phyloP scores from a whole-genome alignment of 495 filamentous ascomycete species.

The Jackrogersella multiformis region DNA sequence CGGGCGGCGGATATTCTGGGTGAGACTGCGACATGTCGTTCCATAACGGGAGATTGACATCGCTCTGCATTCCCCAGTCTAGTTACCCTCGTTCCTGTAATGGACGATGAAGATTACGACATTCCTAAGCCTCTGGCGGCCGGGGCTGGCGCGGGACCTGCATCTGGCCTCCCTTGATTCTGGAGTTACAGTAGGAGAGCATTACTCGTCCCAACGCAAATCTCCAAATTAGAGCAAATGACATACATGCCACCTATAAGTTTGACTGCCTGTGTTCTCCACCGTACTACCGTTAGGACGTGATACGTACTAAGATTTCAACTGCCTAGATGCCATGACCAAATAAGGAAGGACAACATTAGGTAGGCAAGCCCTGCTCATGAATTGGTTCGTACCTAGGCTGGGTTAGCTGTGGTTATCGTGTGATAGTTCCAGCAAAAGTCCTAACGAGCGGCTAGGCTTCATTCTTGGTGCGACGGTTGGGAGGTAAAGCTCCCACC shows the following conservation, averaged over 20 bases:
- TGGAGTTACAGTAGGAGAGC: background rate
- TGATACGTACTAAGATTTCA: background rate
- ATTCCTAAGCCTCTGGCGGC: conserved; percentile 29
- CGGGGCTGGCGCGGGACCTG: conserved; percentile 23
- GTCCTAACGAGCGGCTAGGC: background rate
- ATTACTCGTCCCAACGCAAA: background rate
- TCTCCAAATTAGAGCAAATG: background rate
- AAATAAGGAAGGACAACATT: background rate
- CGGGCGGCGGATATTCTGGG: conserved; percentile 25
- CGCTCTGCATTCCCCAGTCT: conserved; percentile 34
- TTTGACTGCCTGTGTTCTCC: background rate
- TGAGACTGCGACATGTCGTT: conserved; percentile 39
- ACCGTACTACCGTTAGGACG: background rate
- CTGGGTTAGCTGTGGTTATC: background rate
- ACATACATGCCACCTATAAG: conserved; percentile 15
- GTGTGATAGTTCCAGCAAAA: background rate
- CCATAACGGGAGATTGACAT: conserved; percentile 39
- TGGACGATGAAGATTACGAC: conserved; percentile 33
- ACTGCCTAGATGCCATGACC: background rate
- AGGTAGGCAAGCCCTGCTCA: background rate
- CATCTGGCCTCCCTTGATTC: conserved; percentile 21
- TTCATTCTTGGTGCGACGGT: conserved; percentile 6
- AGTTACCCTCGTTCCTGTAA: conserved; percentile 26
- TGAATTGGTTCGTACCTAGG: background rate
- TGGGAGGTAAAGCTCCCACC: background rate